Conservation (phyloP, 2,329 filamentous ascomycete genomes). For the Albophoma yamanashiensis region DNA sequence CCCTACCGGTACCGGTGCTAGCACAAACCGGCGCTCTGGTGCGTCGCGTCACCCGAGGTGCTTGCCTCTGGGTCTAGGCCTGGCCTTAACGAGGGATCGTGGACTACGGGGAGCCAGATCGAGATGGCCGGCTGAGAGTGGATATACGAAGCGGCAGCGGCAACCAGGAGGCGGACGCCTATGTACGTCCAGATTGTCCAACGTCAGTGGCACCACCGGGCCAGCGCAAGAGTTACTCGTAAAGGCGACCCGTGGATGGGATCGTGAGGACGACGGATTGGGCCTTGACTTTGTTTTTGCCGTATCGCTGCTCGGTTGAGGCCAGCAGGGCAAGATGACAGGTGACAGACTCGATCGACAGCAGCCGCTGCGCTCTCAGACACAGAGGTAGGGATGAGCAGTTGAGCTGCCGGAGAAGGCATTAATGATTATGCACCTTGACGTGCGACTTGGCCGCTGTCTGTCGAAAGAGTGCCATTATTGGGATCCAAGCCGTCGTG, state of each 20-base stretch:
- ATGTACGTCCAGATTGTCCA: not conserved
- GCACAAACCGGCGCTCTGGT: not conserved
- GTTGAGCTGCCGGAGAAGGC: too few relatives aligned
- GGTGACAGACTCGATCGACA: slow-evolving; percentile 36
- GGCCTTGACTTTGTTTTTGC: not conserved
- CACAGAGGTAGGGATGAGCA: slow-evolving; percentile 1
- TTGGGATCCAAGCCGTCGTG: not conserved
- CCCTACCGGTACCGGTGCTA: not conserved
- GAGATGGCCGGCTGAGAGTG: slow-evolving; percentile 10
- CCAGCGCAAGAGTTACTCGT: too few relatives aligned
- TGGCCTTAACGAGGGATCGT: not conserved
- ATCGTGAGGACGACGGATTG: not conserved
- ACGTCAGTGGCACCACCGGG: too few relatives aligned
- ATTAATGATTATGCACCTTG: not conserved
- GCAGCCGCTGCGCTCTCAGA: slow-evolving; percentile 36
- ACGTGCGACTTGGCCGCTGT: not conserved
- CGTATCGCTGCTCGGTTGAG: not conserved
- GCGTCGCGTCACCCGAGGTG: slow-evolving; percentile 1
- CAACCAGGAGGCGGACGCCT: not conserved
- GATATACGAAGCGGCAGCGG: not conserved
- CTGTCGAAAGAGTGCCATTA: not conserved
- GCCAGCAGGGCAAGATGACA: not conserved
- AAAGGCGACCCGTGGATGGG: not conserved
- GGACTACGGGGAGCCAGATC: slow-evolving; percentile 12
- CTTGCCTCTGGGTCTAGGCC: slow-evolving; percentile 7